These are phyloP conservation scores for Phanerochaete sordida DNA, from an alignment of 768 basidiomycete genomes.

Conservation along the genomic window DNA sequence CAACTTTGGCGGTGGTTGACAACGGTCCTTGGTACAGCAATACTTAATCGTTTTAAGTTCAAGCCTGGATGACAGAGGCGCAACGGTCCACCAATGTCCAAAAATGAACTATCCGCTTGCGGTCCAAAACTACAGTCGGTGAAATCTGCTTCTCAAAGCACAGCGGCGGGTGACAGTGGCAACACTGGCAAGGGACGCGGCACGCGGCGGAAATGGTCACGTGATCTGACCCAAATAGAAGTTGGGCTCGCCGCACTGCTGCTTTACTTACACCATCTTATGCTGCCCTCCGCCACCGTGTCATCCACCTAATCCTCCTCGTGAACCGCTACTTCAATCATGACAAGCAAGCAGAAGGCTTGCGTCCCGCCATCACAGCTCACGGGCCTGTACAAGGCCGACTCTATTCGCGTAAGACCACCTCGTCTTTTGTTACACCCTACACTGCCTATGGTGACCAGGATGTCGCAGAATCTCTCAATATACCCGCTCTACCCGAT, in stretches of 20 bases:
- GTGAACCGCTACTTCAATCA: background rate
- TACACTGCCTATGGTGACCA: slow-evolving; percentile 27
- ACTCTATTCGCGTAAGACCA: slow-evolving; percentile 25
- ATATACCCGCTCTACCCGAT: slow-evolving; percentile 72
- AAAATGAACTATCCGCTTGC: no score
- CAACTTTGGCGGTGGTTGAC: no score
- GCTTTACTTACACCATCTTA: background rate
- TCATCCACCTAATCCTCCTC: background rate
- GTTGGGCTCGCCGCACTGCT: background rate
- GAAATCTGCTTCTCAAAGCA: no score
- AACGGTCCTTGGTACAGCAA: no score
- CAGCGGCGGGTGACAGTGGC: no score
- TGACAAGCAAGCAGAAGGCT: slow-evolving; percentile 22
- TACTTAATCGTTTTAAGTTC: no score
- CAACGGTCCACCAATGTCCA: no score
- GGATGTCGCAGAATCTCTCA: slow-evolving; percentile 91
- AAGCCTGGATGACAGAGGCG: no score
- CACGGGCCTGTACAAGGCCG: slow-evolving; percentile 28
- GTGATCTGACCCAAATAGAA: background rate
- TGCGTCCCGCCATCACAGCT: slow-evolving; percentile 13
- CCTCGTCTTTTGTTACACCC: slow-evolving; percentile 8
- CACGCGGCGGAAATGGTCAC: background rate
- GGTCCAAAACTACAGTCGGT: no score
- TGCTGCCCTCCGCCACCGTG: background rate
- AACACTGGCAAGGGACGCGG: no score